Evolutionary conservation across 495 filamentous ascomycete species (phyloP).

Genomic region (Penicillium canariense): DNA sequence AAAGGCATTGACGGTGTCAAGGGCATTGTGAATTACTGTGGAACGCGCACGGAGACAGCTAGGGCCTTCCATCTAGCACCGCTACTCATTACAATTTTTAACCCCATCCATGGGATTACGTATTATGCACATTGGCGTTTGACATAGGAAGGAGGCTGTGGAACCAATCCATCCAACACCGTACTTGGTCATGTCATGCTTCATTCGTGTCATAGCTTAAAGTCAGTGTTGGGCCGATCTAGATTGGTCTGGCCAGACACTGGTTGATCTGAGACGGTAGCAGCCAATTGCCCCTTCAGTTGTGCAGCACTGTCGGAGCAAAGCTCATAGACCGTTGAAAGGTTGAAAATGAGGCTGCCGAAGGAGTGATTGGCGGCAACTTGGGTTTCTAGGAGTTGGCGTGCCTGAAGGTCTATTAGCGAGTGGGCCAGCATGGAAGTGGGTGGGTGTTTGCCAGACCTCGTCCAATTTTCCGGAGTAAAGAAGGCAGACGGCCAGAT

Average conservation of each 20-base stretch:
- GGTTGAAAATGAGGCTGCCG: slow-evolving; percentile 78
- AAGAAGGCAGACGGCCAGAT: slow-evolving; percentile 76
- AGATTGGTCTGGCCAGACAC: slow-evolving; percentile 50
- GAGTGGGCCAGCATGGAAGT: neutral
- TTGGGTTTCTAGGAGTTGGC: slow-evolving; percentile 59
- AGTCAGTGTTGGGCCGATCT: slow-evolving; percentile 71
- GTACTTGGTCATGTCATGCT: slow-evolving; percentile 6
- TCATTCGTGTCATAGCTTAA: slow-evolving; percentile 62
- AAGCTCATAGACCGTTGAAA: slow-evolving; percentile 88
- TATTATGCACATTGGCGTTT: slow-evolving; percentile 13
- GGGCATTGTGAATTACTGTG: no score
- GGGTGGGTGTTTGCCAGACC: slow-evolving; percentile 42
- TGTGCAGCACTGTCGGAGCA: slow-evolving; percentile 71
- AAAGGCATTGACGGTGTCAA: no score
- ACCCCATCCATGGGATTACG: slow-evolving; percentile 2
- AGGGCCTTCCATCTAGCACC: no score
- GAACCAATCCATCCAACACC: slow-evolving; percentile 13
- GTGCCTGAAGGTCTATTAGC: slow-evolving; percentile 41
- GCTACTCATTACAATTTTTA: no score
- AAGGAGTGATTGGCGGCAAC: slow-evolving; percentile 62
- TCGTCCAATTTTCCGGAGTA: slow-evolving; percentile 76
- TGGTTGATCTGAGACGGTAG: slow-evolving; percentile 58
- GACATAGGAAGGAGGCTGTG: slow-evolving; percentile 8
- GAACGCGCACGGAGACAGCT: no score
- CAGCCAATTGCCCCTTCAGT: slow-evolving; percentile 67